Percentiles rank a stretch among this genome's conserved stretches.
phyloP scores from a whole-genome alignment of 345 rosid genomes.

The Gynandropsis gynandra region DNA sequence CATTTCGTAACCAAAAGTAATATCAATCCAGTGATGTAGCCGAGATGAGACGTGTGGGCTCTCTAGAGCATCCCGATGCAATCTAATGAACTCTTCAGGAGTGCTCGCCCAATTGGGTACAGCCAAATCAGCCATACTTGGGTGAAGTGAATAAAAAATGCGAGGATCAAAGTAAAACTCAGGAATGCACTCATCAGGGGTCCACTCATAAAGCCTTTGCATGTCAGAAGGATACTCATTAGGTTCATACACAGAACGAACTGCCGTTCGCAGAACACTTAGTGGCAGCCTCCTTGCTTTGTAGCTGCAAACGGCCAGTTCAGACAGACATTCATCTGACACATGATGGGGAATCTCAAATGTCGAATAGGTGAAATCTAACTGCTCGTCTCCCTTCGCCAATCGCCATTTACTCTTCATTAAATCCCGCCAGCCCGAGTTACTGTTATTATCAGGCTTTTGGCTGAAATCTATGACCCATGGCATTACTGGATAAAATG shows the following conservation, averaged over 20 bases:
- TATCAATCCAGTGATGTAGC: slow-evolving; percentile 88
- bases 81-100: slow-evolving; percentile 74
- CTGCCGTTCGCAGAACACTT: slow-evolving; percentile 77
- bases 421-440: slow-evolving; percentile 83
- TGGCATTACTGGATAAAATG: slow-evolving; percentile 90
- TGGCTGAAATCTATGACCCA: slow-evolving; percentile 92
- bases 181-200: slow-evolving; percentile 98
- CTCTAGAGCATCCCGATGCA: slow-evolving; percentile 87
- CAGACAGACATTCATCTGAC: slow-evolving; percentile 97
- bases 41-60: slow-evolving; percentile 60
- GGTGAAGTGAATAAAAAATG: slow-evolving; percentile 61
- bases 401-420: slow-evolving; percentile 94
- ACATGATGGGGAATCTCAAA: slow-evolving; percentile 94
- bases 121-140: slow-evolving; percentile 87
- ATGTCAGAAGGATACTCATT: slow-evolving; percentile 93
- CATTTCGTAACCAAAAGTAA: slow-evolving; percentile 89
- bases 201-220: slow-evolving; percentile 96
- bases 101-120: slow-evolving; percentile 78
- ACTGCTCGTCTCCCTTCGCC: slow-evolving; percentile 95
- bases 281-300: slow-evolving; percentile 94
- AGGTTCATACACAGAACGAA: slow-evolving; percentile 91
- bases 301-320: slow-evolving; percentile 95
- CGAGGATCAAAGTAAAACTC: slow-evolving; percentile 82
- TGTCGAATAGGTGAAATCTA: slow-evolving; percentile 86
- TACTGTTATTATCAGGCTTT: slow-evolving; percentile 63